Conservation (phyloP, 768 basidiomycete genomes). For the Mycena maculata region DNA sequence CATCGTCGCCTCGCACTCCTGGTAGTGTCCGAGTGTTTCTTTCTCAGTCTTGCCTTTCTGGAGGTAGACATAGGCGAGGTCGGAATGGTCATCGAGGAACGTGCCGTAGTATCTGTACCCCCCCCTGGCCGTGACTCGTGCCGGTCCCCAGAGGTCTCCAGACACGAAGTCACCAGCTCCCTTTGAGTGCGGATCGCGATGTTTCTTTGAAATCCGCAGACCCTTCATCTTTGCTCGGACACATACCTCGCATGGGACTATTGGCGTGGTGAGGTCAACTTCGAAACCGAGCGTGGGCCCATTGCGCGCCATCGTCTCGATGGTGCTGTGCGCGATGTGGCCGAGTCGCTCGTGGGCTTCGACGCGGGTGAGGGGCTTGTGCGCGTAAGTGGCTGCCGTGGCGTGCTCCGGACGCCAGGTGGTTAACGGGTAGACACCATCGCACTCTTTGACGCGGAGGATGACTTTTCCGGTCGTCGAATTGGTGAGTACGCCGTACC, state of each 20-base stretch:
- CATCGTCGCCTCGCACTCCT: conserved; percentile 33
- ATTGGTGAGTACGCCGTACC: conserved; percentile 17
- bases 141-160: conserved; percentile 39
- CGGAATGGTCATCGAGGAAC: conserved; percentile 39
- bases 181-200: conserved; percentile 4
- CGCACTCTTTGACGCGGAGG: conserved; percentile 15
- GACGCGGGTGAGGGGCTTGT: conserved; percentile 5
- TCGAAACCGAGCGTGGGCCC: conserved; percentile 8
- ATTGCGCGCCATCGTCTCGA: conserved; percentile 12
- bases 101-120: conserved; percentile 36
- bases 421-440: conserved; percentile 15
- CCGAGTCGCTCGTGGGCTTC: conserved; percentile 14
- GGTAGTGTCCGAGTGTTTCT: conserved; percentile 3
- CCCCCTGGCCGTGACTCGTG: neutral
- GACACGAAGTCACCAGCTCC: conserved; percentile 14
- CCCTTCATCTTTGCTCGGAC: conserved; percentile 19
- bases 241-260: conserved; percentile 10
- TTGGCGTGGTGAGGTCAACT: conserved; percentile 3
- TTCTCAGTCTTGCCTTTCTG: conserved; percentile 17
- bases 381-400: neutral
- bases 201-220: conserved; percentile 17
- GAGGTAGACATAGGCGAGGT: conserved; percentile 21
- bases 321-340: conserved; percentile 14
- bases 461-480: conserved; percentile 14
- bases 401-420: neutral